phyloP scores from a whole-genome alignment of 1,139 yeast species.

The Meyerozyma athensensis region DNA sequence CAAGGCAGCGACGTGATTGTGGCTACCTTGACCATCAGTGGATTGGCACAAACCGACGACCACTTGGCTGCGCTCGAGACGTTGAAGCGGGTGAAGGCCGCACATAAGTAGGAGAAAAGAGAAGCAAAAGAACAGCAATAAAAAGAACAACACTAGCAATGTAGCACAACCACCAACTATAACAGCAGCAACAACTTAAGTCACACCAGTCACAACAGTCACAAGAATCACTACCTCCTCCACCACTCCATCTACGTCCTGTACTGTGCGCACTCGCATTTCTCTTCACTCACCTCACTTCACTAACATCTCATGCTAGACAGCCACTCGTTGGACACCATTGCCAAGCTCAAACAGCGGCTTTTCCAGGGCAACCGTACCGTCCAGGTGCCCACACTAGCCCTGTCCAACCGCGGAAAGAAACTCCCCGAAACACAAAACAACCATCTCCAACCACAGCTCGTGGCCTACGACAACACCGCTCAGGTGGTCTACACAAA shows the following conservation, averaged over 20 bases:
- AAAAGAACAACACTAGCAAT: not conserved
- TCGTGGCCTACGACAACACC: conserved; percentile 41
- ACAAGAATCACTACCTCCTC: no score
- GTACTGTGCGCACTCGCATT: not conserved
- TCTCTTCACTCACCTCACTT: not conserved
- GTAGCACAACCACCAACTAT: not conserved
- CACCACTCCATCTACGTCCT: no score
- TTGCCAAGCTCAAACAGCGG: conserved; percentile 37
- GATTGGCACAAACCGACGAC: conserved; percentile 47
- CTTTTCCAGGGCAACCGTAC: conserved; percentile 18
- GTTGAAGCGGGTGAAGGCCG: conserved; percentile 8
- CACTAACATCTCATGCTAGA: conserved; percentile 32
- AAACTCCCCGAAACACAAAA: conserved; percentile 17
- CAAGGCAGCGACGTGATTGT: conserved; percentile 40
- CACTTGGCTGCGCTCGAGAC: conserved; percentile 35
- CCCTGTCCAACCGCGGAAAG: conserved; percentile 32
- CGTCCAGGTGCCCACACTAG: conserved; percentile 7
- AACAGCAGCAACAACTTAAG: no score
- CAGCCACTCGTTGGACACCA: conserved; percentile 35
- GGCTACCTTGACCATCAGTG: conserved; percentile 58
- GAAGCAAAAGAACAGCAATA: not conserved
- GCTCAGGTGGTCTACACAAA: conserved; percentile 37
- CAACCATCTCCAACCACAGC: conserved; percentile 24
- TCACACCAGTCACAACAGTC: no score
- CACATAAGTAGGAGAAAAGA: not conserved